Conservation (phyloP, 345 rosid genomes). For the Heritiera littoralis region DNA sequence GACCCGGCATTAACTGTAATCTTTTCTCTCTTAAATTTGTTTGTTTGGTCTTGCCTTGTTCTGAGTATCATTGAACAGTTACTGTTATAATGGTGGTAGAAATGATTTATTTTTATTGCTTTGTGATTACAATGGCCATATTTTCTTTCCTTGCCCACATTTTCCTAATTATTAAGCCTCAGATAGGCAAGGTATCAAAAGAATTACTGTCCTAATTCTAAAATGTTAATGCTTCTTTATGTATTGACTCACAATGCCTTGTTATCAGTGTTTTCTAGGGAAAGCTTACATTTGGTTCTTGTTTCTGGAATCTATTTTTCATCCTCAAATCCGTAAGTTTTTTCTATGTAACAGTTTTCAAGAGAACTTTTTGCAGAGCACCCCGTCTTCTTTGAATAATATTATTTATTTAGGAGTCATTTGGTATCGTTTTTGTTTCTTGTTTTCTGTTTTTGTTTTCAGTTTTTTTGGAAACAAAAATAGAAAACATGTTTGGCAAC, state of each 20-base stretch:
- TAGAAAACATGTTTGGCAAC: no score
- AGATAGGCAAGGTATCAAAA: background rate
- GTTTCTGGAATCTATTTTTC: background rate
- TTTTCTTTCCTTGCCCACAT: background rate
- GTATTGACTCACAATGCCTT: background rate
- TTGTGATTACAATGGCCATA: background rate
- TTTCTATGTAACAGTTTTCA: background rate
- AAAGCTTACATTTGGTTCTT: background rate
- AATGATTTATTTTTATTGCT: background rate
- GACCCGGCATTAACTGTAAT: background rate
- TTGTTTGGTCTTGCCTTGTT: background rate
- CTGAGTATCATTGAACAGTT: background rate
- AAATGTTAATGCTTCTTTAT: background rate
- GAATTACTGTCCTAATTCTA: background rate
- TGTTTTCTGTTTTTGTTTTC: no score
- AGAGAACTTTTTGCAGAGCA: background rate
- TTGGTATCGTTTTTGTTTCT: background rate
- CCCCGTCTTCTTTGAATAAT: background rate
- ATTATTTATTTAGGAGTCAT: background rate
- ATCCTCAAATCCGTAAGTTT: background rate
- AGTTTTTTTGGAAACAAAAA: no score
- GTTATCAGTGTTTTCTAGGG: background rate
- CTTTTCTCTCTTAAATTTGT: conserved; percentile 1
- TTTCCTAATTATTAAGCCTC: background rate
- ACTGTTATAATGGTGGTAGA: background rate